Percentiles rank a stretch among this genome's conserved stretches.
phyloP scores from a whole-genome alignment of 2,329 filamentous ascomycete species.

The Thielaviopsis ethacetica region DNA sequence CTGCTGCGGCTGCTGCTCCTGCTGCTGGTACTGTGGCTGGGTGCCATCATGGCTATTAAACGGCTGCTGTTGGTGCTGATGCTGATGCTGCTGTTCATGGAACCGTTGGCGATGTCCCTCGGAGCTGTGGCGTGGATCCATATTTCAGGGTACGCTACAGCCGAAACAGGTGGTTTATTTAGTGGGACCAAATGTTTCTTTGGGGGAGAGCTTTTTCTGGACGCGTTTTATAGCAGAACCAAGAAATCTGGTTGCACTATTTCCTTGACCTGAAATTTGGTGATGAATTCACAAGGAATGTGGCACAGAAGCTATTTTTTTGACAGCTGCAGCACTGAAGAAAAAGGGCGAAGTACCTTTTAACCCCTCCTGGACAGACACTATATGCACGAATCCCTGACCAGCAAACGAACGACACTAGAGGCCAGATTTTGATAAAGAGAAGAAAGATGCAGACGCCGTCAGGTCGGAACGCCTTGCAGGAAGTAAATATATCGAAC shows the following conservation, averaged over 20 bases:
- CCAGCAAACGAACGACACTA: not conserved
- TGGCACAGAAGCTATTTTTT: not conserved
- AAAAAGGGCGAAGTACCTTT: not conserved
- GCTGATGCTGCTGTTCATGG: not conserved
- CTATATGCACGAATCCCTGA: not conserved
- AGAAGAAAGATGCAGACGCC: not conserved
- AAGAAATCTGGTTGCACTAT: not conserved
- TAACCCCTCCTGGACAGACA: not conserved
- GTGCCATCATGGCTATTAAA: not conserved
- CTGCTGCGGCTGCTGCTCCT: constrained; percentile 1
- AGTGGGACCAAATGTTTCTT: not conserved
- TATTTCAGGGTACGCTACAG: constrained; percentile 3
- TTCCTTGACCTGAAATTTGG: not conserved
- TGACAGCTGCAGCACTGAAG: not conserved
- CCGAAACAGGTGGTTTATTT: not conserved
- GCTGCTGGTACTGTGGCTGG: not conserved
- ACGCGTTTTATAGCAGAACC: not conserved
- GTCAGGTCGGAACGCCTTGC: not conserved
- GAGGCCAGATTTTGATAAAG: not conserved
- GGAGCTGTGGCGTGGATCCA: constrained; percentile 3
- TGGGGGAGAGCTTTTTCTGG: not conserved
- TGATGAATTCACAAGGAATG: not conserved
- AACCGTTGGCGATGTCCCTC: constrained; percentile 3
- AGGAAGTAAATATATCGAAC: not conserved
- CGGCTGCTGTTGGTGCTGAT: not conserved